Percentiles rank a stretch among this genome's conserved stretches.
Conservation (phyloP, 2,329 filamentous ascomycete species). For the Phialophora macrospora region DNA sequence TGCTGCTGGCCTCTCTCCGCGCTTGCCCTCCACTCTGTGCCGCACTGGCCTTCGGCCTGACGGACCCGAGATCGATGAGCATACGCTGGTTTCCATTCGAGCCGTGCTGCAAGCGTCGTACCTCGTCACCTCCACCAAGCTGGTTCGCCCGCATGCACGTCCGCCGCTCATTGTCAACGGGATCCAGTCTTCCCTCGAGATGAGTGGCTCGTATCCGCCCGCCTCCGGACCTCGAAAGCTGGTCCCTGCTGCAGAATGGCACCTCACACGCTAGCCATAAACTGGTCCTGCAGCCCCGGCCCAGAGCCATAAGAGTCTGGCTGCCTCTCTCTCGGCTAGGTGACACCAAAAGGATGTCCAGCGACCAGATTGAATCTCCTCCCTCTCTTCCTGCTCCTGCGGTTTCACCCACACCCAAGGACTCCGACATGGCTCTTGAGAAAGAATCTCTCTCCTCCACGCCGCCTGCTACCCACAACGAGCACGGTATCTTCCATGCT, state of each 20-base stretch:
- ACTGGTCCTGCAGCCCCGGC: constrained; percentile 2
- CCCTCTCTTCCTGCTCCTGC: constrained; percentile 3
- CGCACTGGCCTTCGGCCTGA: constrained; percentile 13
- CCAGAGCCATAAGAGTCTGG: constrained; percentile 25
- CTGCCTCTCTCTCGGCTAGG: constrained; percentile 8
- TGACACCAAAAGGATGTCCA: constrained; percentile 19
- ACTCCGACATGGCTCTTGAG: constrained; percentile 32
- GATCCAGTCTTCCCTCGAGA: constrained; percentile 7
- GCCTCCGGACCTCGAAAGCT: constrained; percentile 19
- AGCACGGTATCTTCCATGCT: constrained; percentile 19
- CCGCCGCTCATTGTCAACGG: constrained; percentile 8
- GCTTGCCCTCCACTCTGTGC: not conserved
- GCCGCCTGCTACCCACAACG: constrained; percentile 32
- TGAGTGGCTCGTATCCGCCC: constrained; percentile 27
- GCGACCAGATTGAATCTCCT: constrained; percentile 15
- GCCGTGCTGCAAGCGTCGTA: constrained; percentile 23
- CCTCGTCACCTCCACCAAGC: constrained; percentile 11
- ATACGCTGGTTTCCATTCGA: constrained; percentile 19
- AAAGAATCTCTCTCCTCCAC: constrained; percentile 31
- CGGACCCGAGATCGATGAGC: constrained; percentile 20
- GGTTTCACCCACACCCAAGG: constrained; percentile 6
- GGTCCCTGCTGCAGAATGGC: constrained; percentile 15
- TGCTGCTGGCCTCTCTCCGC: constrained; percentile 15
- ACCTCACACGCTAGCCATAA: constrained; percentile 2
- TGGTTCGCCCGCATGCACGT: constrained; percentile 28